Conservation (phyloP, 805 yeast genomes). For the Lachancea sp. region DNA sequence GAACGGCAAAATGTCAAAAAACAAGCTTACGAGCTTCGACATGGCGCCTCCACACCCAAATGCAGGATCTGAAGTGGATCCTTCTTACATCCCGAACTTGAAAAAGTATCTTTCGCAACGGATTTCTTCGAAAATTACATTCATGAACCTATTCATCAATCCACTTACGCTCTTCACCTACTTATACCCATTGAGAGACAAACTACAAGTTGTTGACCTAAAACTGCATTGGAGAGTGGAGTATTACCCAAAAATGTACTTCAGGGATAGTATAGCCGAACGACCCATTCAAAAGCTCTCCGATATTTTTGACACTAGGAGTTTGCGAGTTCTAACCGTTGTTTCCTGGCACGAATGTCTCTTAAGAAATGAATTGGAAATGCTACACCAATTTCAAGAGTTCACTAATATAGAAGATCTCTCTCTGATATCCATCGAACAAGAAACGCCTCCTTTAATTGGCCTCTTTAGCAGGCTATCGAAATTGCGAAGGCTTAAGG, state of each 20-base stretch:
- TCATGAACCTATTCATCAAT: constrained; percentile 36
- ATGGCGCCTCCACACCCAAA: constrained; percentile 36
- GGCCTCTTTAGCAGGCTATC: constrained; percentile 27
- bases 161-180: constrained; percentile 36
- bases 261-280: constrained; percentile 16
- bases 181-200: constrained; percentile 27
- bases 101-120: constrained; percentile 23
- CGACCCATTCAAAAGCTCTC: constrained; percentile 24
- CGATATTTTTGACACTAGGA: constrained; percentile 34
- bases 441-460: constrained; percentile 30
- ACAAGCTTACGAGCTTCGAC: constrained; percentile 30
- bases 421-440: constrained; percentile 37
- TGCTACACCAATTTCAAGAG: constrained; percentile 35
- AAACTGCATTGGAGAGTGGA: constrained; percentile 40
- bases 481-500: constrained; percentile 34
- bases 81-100: constrained; percentile 30
- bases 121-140: constrained; percentile 28
- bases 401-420: constrained; percentile 35
- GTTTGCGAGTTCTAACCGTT: constrained; percentile 34
- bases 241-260: constrained; percentile 31
- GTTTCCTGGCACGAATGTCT: constrained; percentile 40
- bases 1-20: constrained; percentile 21
- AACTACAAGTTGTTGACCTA: constrained; percentile 33
- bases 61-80: constrained; percentile 29
- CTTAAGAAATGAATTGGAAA: constrained; percentile 30